Percentiles rank a stretch among this genome's conserved stretches.
Conservation (phyloP, 2,329 filamentous ascomycete species). For the Penicillium crustosum region DNA sequence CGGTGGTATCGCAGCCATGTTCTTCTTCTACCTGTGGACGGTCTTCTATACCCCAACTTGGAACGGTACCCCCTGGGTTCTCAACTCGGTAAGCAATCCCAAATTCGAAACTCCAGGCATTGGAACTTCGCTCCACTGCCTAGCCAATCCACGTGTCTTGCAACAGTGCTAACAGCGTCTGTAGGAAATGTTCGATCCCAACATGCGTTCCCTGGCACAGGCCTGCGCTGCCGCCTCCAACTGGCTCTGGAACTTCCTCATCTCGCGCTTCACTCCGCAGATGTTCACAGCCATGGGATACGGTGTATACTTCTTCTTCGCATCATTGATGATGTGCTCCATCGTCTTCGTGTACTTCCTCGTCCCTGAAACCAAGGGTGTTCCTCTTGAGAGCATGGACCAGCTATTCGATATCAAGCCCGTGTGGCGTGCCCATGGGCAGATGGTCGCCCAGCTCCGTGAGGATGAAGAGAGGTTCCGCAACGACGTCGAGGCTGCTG, state of each 20-base stretch:
- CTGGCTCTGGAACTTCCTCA: conserved; percentile 42
- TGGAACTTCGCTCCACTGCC: background rate
- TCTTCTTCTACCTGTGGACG: conserved; percentile 75
- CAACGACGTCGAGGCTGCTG: conserved; percentile 22
- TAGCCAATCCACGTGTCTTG: background rate
- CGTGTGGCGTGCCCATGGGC: conserved; percentile 38
- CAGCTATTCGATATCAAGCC: conserved; percentile 52
- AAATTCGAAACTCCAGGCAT: background rate
- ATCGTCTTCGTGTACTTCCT: conserved; percentile 61
- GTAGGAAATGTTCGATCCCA: conserved; percentile 69
- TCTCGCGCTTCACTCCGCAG: conserved; percentile 43
- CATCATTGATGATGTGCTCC: conserved; percentile 58
- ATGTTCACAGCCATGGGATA: conserved; percentile 50
- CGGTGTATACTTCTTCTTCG: conserved; percentile 68
- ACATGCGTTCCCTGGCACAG: conserved; percentile 68
- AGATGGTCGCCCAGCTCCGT: conserved; percentile 34
- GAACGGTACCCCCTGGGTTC: conserved; percentile 75
- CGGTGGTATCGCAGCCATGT: conserved; percentile 48
- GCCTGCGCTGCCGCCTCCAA: conserved; percentile 58
- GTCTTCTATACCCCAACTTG: conserved; percentile 71
- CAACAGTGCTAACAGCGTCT: conserved; percentile 10
- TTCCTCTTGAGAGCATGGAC: conserved; percentile 65
- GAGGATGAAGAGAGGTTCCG: conserved; percentile 40
- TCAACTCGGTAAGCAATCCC: conserved; percentile 54
- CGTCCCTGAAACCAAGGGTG: conserved; percentile 64